A percentile compares a stretch with the other conserved stretches of the same genome.
Evolutionary conservation across 2,329 filamentous ascomycete species (phyloP).

Genomic region (Clarireedia sp.): DNA sequence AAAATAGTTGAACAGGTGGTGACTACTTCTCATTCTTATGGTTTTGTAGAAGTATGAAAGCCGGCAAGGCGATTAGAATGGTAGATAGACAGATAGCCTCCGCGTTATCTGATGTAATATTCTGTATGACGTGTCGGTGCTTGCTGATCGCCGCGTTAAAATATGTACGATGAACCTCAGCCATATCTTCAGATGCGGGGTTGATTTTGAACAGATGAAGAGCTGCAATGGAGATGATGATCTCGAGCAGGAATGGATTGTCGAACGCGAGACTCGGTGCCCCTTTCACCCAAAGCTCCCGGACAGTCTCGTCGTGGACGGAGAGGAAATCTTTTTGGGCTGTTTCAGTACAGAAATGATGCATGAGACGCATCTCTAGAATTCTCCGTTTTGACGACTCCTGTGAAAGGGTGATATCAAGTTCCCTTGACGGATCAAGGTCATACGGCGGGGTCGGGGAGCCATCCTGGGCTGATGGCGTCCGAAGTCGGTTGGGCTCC

Average conservation of each 20-base stretch:
- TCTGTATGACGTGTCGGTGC: not conserved
- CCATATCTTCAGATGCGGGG: not conserved
- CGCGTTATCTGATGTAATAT: not conserved
- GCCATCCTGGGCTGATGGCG: not conserved
- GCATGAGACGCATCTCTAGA: not conserved
- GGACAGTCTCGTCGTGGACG: not conserved
- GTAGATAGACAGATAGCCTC: not conserved
- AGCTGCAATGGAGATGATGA: not conserved
- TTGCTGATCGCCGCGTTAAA: not conserved
- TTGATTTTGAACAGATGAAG: not conserved
- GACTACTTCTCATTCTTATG: not conserved
- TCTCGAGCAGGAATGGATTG: not conserved
- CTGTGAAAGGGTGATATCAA: not conserved
- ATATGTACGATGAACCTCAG: not conserved
- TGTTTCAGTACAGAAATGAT: not conserved
- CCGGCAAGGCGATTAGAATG: not conserved
- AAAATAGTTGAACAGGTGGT: not conserved
- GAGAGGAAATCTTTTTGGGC: not conserved
- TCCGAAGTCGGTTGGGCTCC: not conserved
- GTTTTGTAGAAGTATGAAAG: not conserved
- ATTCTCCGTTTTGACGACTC: not conserved
- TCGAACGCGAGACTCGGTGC: not conserved
- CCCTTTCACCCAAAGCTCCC: not conserved
- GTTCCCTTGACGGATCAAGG: not conserved
- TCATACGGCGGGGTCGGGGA: not conserved